Evolutionary conservation across 106 monocot species (phyloP).

Genomic region (Gastrodia elata): DNA sequence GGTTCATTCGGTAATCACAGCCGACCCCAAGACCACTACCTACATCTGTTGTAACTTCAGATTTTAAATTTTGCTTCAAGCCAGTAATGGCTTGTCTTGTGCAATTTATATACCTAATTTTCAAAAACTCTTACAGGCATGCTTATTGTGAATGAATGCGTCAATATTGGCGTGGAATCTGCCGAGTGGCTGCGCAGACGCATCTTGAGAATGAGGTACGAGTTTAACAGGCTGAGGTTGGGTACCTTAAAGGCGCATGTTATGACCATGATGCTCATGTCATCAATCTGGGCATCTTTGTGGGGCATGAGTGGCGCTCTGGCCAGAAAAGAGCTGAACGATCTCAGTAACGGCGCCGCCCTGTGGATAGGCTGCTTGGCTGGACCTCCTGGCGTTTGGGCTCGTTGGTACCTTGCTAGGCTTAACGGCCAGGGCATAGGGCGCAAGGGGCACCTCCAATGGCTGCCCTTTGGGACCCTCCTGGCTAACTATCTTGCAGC

Average conservation of each 20-base stretch:
- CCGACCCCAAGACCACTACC: too few species aligned
- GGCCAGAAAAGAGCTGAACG: slow-evolving; percentile 18
- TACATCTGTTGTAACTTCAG: too few species aligned
- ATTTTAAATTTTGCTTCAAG: too few species aligned
- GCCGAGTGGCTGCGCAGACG: slow-evolving; percentile 32
- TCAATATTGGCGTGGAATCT: slow-evolving; percentile 46
- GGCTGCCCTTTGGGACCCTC: slow-evolving; percentile 83
- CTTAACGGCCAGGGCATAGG: slow-evolving; percentile 80
- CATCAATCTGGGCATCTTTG: slow-evolving; percentile 22
- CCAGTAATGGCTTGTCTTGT: too few species aligned
- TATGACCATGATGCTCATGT: slow-evolving; percentile 20
- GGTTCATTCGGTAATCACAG: too few species aligned
- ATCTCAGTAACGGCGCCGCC: slow-evolving; percentile 20
- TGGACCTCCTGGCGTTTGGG: slow-evolving; percentile 77
- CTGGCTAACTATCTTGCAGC: slow-evolving; percentile 75
- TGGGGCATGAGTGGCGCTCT: slow-evolving; percentile 48
- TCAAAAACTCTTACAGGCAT: too few species aligned
- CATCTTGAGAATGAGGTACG: slow-evolving; percentile 9
- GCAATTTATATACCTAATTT: too few species aligned
- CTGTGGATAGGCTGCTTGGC: slow-evolving; percentile 80
- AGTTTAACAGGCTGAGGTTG: slow-evolving; percentile 27
- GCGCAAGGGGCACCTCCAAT: slow-evolving; percentile 34
- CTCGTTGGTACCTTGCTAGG: slow-evolving; percentile 74
- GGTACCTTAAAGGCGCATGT: slow-evolving; percentile 22
- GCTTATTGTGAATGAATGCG: slow-evolving; percentile 61